Conservation (phyloP, 2,329 filamentous ascomycete genomes). For the Thelonectria olida region DNA sequence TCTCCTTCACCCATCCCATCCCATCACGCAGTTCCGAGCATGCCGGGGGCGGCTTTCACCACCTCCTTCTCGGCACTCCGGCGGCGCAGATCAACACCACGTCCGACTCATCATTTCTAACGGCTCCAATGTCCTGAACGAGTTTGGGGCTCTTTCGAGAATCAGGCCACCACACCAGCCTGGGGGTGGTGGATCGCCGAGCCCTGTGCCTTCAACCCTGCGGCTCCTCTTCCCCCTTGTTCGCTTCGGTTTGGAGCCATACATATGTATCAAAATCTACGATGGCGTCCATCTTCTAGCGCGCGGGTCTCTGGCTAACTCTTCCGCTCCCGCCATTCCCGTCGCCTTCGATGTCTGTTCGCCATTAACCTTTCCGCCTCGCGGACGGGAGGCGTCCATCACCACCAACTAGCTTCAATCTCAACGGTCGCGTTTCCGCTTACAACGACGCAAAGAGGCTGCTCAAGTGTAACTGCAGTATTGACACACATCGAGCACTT, state of each 20-base stretch:
- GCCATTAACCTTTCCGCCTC: neutral
- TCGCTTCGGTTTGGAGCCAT: too few species aligned
- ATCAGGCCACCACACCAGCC: conserved; percentile 8
- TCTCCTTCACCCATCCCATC: neutral
- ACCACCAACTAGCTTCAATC: too few species aligned
- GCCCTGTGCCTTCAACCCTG: neutral
- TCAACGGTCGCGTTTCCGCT: too few species aligned
- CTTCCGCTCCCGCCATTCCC: neutral
- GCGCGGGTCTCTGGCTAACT: neutral
- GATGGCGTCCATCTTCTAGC: too few species aligned
- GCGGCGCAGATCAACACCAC: neutral
- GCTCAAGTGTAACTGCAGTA: too few species aligned
- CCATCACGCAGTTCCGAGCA: too few species aligned
- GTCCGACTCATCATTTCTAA: neutral
- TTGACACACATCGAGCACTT: too few species aligned
- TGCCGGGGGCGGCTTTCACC: too few species aligned
- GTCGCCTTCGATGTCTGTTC: neutral
- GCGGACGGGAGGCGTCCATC: too few species aligned
- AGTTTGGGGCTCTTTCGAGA: neutral
- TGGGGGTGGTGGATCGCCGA: neutral
- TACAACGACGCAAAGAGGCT: too few species aligned
- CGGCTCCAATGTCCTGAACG: neutral
- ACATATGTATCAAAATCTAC: conserved; percentile 5
- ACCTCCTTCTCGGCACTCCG: neutral
- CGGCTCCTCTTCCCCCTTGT: too few species aligned